A percentile compares a stretch with the other conserved stretches of the same genome.
phyloP scores from a whole-genome alignment of 2,329 filamentous ascomycete species.

The Trichophyton simii region DNA sequence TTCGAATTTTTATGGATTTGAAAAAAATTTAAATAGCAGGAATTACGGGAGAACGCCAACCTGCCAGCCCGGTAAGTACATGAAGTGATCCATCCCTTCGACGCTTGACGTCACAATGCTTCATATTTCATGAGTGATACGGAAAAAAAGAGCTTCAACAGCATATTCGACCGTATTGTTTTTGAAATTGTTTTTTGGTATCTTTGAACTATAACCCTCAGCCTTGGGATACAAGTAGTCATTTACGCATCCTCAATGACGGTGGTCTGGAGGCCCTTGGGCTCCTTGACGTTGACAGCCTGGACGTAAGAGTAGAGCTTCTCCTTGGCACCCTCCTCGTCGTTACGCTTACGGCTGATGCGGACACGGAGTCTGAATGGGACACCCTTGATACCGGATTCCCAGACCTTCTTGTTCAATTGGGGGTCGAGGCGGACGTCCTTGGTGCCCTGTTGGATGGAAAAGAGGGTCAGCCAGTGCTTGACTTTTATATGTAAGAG shows the following conservation, averaged over 20 bases:
- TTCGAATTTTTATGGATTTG: background rate
- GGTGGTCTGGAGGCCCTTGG: slow-evolving; percentile 90
- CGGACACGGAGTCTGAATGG: slow-evolving; percentile 94
- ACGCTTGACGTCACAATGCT: background rate
- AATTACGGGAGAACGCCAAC: slow-evolving; percentile 1
- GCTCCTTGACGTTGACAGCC: slow-evolving; percentile 98
- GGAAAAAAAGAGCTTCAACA: background rate
- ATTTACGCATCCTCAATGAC: slow-evolving; percentile 59
- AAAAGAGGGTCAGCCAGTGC: background rate
- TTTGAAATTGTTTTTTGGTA: background rate
- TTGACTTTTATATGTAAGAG: background rate
- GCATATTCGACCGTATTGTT: background rate
- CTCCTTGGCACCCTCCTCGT: slow-evolving; percentile 99
- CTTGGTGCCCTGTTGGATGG: slow-evolving; percentile 59
- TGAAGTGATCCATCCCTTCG: background rate
- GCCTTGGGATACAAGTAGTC: background rate
- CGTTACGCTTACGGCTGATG: slow-evolving; percentile 99
- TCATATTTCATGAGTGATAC: background rate
- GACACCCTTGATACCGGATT: slow-evolving; percentile 96
- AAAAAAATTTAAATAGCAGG: background rate
- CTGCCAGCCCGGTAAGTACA: background rate
- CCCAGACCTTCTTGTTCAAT: slow-evolving; percentile 99
- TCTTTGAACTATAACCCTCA: background rate
- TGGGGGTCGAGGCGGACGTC: slow-evolving; percentile 97
- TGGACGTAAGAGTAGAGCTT: slow-evolving; percentile 99